Evolutionary conservation across 768 basidiomycete genomes (phyloP).

Genomic region (Exsudoporus frostii): DNA sequence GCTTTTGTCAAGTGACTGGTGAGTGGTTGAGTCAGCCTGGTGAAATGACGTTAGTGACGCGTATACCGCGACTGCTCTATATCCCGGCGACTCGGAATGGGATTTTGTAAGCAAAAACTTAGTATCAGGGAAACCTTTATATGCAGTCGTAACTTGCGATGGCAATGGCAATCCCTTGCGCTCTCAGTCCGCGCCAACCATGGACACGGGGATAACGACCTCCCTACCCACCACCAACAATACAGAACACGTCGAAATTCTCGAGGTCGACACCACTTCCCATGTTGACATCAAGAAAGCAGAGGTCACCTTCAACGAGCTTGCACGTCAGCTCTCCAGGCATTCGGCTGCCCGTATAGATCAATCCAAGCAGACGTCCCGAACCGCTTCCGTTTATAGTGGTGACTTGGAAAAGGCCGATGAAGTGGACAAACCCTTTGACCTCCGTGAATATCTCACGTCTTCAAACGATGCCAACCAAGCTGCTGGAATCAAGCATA

Average conservation of each 20-base stretch:
- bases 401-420: slow-evolving; percentile 43
- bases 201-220: slow-evolving; percentile 4
- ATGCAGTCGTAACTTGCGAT: slow-evolving; percentile 10
- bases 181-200: background rate
- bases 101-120: slow-evolving; percentile 18
- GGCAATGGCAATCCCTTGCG: background rate
- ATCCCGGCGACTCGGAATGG: background rate
- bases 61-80: background rate
- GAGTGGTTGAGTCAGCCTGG: background rate
- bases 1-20: no score
- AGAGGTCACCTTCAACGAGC: slow-evolving; percentile 53
- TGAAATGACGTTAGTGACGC: background rate
- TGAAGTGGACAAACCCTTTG: slow-evolving; percentile 40
- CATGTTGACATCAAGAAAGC: slow-evolving; percentile 52
- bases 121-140: slow-evolving; percentile 3
- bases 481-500: slow-evolving; percentile 63
- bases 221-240: background rate
- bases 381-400: slow-evolving; percentile 24
- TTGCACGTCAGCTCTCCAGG: slow-evolving; percentile 39
- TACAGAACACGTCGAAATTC: slow-evolving; percentile 18
- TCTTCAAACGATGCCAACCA: slow-evolving; percentile 66
- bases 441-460: slow-evolving; percentile 65
- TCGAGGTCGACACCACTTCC: slow-evolving; percentile 20
- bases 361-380: slow-evolving; percentile 19
- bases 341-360: background rate